A percentile compares a stretch with the other conserved stretches of the same genome.
phyloP scores from a whole-genome alignment of 495 filamentous ascomycete genomes.

The Xylaria castorea region DNA sequence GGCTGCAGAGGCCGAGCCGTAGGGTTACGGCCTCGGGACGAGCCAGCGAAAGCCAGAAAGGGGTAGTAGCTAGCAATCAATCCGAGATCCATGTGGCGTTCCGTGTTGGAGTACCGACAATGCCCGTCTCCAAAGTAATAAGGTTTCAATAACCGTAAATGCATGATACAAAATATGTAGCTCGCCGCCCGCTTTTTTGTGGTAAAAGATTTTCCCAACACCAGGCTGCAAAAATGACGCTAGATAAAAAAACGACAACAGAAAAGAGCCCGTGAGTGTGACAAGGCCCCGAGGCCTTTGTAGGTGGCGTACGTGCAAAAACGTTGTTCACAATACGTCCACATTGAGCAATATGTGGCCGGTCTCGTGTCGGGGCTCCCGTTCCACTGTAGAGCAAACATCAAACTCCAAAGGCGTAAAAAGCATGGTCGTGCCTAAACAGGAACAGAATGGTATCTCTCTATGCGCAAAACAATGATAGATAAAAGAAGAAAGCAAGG shows the following conservation, averaged over 20 bases:
- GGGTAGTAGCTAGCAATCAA: slow-evolving; percentile 20
- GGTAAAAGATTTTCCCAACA: slow-evolving; percentile 9
- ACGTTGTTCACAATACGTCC: slow-evolving; percentile 5
- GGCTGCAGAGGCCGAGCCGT: slow-evolving; percentile 20
- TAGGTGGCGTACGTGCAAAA: background rate
- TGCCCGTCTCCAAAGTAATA: slow-evolving; percentile 6
- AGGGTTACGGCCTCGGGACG: slow-evolving; percentile 3
- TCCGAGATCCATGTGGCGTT: slow-evolving; percentile 26
- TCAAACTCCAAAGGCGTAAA: background rate
- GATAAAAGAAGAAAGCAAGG: background rate
- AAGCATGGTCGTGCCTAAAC: slow-evolving; percentile 15
- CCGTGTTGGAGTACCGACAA: slow-evolving; percentile 8
- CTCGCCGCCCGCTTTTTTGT: slow-evolving; percentile 19
- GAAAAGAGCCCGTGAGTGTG: slow-evolving; percentile 5
- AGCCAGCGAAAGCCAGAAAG: background rate
- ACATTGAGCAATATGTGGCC: slow-evolving; percentile 9
- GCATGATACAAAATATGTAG: slow-evolving; percentile 25
- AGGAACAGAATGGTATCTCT: slow-evolving; percentile 31
- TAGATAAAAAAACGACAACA: slow-evolving; percentile 10
- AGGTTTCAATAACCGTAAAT: slow-evolving; percentile 24
- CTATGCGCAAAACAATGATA: slow-evolving; percentile 13
- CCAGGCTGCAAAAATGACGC: slow-evolving; percentile 13
- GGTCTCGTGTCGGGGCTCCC: background rate
- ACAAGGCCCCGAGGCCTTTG: background rate
- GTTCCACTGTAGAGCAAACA: background rate